These are phyloP conservation scores for Ceratocystis huliohia DNA, from an alignment of 2,329 filamentous ascomycete species.

Conservation along the genomic window DNA sequence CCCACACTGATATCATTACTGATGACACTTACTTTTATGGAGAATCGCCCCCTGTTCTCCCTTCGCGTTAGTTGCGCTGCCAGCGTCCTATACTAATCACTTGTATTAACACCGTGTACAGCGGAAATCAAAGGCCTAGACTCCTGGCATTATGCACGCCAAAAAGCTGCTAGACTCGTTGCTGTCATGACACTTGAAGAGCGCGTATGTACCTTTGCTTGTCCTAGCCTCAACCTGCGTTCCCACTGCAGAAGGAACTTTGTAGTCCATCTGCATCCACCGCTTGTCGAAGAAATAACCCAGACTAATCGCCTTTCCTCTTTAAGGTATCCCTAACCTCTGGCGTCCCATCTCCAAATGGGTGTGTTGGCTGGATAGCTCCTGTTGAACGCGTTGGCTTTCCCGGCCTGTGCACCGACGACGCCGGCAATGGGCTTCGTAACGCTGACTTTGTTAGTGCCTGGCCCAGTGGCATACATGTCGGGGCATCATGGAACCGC, in stretches of 20 bases:
- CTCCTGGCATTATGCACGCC: conserved; percentile 54
- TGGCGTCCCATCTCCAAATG: conserved; percentile 45
- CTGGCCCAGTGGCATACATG: conserved; percentile 47
- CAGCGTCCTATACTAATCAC: neutral
- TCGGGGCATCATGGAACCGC: conserved; percentile 55
- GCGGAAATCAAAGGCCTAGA: conserved; percentile 47
- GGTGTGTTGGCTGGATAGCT: conserved; percentile 37
- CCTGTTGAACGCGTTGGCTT: conserved; percentile 31
- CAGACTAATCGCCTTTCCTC: neutral
- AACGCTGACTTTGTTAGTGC: conserved; percentile 35
- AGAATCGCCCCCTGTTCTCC: conserved; percentile 38
- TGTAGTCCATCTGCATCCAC: no score
- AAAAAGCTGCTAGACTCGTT: conserved; percentile 56
- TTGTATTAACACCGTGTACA: conserved; percentile 23
- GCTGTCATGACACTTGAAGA: conserved; percentile 60
- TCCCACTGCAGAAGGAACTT: neutral
- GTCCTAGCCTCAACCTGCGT: neutral
- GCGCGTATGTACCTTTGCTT: conserved; percentile 37
- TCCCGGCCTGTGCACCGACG: conserved; percentile 34
- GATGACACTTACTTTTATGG: conserved; percentile 37
- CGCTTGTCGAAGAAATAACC: no score
- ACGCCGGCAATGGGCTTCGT: conserved; percentile 35
- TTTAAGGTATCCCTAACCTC: conserved; percentile 56
- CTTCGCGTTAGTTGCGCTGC: conserved; percentile 34
- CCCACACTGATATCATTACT: conserved; percentile 4